These are phyloP conservation scores for Dinochytrium kinnereticum DNA, from an alignment of 371 early-diverging fungal species.

Conservation along the genomic window DNA sequence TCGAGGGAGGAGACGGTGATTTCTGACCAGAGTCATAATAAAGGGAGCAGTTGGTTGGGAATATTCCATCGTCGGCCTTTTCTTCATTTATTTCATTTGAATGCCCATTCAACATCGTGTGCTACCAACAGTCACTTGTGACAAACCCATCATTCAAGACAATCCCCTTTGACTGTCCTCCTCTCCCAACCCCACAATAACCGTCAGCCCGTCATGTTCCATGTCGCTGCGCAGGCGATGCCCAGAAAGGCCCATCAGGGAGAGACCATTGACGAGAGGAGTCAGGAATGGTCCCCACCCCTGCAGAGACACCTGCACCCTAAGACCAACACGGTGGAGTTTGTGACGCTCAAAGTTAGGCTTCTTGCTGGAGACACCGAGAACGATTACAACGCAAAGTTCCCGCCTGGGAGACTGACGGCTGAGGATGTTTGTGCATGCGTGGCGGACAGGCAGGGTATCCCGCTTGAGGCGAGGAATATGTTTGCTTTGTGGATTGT, in stretches of 20 bases:
- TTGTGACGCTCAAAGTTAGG: slow-evolving; percentile 48
- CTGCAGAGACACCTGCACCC: slow-evolving; percentile 46
- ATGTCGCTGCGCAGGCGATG: slow-evolving; percentile 24
- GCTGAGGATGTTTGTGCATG: slow-evolving; percentile 41
- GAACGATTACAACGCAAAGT: slow-evolving; percentile 49
- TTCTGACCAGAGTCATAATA: too few relatives aligned
- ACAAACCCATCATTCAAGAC: too few relatives aligned
- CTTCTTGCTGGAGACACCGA: slow-evolving; percentile 54
- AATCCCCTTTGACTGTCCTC: neutral
- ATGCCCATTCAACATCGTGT: too few relatives aligned
- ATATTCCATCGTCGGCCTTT: too few relatives aligned
- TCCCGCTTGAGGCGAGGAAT: slow-evolving; percentile 26
- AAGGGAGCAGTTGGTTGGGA: too few relatives aligned
- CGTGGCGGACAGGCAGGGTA: slow-evolving; percentile 47
- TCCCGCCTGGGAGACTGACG: slow-evolving; percentile 32
- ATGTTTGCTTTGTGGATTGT: slow-evolving; percentile 61
- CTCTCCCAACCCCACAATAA: too few relatives aligned
- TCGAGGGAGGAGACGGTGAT: slow-evolving; percentile 32
- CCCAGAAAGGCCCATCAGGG: slow-evolving; percentile 16
- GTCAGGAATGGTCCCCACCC: slow-evolving; percentile 47
- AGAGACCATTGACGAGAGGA: slow-evolving; percentile 24
- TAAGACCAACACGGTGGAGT: slow-evolving; percentile 38
- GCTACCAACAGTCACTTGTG: neutral
- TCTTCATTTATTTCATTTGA: too few relatives aligned
- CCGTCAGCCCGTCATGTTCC: slow-evolving; percentile 18